These are phyloP conservation scores for Sanghuangporus sanghuang DNA, from an alignment of 1,284 basidiomycete genomes.

Conservation along the genomic window DNA sequence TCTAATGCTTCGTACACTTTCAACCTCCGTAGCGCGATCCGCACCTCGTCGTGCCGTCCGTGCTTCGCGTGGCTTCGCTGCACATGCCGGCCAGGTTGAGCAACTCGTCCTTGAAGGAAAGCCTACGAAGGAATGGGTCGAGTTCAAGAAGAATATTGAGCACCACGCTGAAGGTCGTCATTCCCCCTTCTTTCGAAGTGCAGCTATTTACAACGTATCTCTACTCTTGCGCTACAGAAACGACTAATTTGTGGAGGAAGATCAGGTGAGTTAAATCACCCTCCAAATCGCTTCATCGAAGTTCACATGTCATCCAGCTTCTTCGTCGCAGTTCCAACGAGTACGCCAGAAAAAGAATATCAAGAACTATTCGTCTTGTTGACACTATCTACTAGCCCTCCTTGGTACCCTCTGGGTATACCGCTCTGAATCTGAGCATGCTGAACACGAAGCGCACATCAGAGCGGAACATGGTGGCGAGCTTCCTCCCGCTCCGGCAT, in stretches of 20 bases:
- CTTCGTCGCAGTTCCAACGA: slow-evolving; percentile 70
- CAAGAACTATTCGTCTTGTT: neutral
- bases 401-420: slow-evolving; percentile 67
- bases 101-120: slow-evolving; percentile 16
- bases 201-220: slow-evolving; percentile 11
- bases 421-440: slow-evolving; percentile 72
- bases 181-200: slow-evolving; percentile 14
- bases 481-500: slow-evolving; percentile 65
- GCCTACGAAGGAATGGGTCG: slow-evolving; percentile 38
- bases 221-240: slow-evolving; percentile 41
- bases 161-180: slow-evolving; percentile 58
- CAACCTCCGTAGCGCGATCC: slow-evolving; percentile 42
- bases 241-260: slow-evolving; percentile 78
- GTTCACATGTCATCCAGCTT: slow-evolving; percentile 38
- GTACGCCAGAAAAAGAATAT: slow-evolving; percentile 34
- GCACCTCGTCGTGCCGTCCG: slow-evolving; percentile 41
- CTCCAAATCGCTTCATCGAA: neutral
- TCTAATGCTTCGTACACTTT: slow-evolving; percentile 10
- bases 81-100: slow-evolving; percentile 21
- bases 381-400: slow-evolving; percentile 41
- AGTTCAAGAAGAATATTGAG: slow-evolving; percentile 52
- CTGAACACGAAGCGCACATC: slow-evolving; percentile 65
- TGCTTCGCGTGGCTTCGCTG: slow-evolving; percentile 33
- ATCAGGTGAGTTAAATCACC: slow-evolving; percentile 53
- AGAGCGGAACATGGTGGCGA: slow-evolving; percentile 72